These are phyloP conservation scores for Annulohypoxylon truncatum DNA, from an alignment of 2,329 filamentous ascomycete species.

Conservation along the genomic window DNA sequence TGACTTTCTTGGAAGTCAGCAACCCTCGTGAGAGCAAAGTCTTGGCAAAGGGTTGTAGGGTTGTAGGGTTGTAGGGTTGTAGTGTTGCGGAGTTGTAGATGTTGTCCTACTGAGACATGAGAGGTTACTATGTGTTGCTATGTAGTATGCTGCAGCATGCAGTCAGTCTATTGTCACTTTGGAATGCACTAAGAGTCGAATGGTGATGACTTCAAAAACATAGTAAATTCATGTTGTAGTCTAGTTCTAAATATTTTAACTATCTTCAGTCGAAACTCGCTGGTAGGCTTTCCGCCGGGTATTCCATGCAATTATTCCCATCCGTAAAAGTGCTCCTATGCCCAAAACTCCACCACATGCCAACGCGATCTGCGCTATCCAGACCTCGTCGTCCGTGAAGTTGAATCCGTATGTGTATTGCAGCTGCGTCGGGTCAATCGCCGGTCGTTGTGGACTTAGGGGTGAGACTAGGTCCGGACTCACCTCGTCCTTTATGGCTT, in stretches of 20 bases:
- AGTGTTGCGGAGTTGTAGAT: neutral
- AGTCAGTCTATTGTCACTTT: neutral
- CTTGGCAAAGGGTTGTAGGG: neutral
- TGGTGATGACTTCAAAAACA: slow-evolving; percentile 3
- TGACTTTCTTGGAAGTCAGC: neutral
- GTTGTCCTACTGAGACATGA: neutral
- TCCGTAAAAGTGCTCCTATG: slow-evolving; percentile 18
- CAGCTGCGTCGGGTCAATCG: slow-evolving; percentile 17
- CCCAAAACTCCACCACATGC: slow-evolving; percentile 14
- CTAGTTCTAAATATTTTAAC: slow-evolving; percentile 9
- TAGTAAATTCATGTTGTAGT: slow-evolving; percentile 11
- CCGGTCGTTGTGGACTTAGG: neutral
- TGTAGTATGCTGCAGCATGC: neutral
- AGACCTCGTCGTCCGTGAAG: slow-evolving; percentile 7
- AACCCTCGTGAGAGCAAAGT: neutral
- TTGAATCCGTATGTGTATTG: neutral
- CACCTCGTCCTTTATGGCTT: slow-evolving; percentile 28
- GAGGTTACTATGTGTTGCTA: too few species aligned
- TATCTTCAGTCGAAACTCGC: slow-evolving; percentile 23
- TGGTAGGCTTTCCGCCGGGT: slow-evolving; percentile 23
- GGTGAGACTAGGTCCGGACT: slow-evolving; percentile 1
- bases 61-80: too few species aligned
- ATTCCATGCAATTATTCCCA: slow-evolving; percentile 24
- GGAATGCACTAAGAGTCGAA: neutral
- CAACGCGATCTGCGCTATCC: slow-evolving; percentile 10